phyloP scores from a whole-genome alignment of 345 rosid genomes.

The Eutrema heterophyllum region DNA sequence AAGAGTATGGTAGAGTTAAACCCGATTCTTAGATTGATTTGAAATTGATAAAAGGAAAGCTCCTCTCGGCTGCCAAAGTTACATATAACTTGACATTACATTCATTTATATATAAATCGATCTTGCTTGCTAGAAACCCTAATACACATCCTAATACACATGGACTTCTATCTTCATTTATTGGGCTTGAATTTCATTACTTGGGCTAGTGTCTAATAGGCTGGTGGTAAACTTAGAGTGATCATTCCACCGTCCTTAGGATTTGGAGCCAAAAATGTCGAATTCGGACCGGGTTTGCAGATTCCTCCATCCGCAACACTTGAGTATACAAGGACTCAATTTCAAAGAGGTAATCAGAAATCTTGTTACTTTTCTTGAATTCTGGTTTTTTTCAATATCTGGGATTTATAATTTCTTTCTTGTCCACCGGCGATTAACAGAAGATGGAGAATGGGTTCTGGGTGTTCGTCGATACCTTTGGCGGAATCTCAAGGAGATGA shows the following conservation, averaged over 20 bases:
- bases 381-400: background rate
- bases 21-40: too few species aligned
- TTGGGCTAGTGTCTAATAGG: too few species aligned
- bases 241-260: constrained; percentile 68
- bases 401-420: background rate
- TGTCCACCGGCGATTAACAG: constrained; percentile 34
- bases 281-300: constrained; percentile 49
- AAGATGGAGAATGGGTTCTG: constrained; percentile 64
- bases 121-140: too few species aligned
- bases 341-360: constrained; percentile 44
- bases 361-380: background rate
- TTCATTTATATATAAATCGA: too few species aligned
- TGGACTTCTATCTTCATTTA: too few species aligned
- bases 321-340: constrained; percentile 37
- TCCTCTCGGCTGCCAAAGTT: too few species aligned
- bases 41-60: too few species aligned
- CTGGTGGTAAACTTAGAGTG: constrained; percentile 81
- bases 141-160: too few species aligned
- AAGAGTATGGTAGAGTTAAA: too few species aligned
- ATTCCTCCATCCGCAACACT: constrained; percentile 64
- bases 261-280: constrained; percentile 64
- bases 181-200: too few species aligned
- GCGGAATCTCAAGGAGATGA: constrained; percentile 63
- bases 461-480: constrained; percentile 81
- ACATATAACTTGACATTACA: too few species aligned